phyloP scores from a whole-genome alignment of 2,329 filamentous ascomycete species.

The Aspergillus sp. region DNA sequence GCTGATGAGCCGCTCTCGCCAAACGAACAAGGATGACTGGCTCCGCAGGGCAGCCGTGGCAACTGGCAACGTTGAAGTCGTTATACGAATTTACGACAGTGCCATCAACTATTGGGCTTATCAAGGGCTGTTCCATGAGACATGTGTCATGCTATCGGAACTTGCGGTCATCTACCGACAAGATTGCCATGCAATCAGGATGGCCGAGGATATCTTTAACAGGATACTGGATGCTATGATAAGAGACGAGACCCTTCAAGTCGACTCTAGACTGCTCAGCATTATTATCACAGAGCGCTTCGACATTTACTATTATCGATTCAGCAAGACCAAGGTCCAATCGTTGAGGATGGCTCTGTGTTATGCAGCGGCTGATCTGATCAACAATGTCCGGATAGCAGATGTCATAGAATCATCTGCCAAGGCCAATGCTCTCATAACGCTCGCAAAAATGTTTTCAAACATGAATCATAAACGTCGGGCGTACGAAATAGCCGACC shows the following conservation, averaged over 20 bases:
- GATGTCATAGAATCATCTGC: background rate
- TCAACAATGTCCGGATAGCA: background rate
- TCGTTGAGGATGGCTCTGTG: background rate
- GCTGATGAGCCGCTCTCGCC: slow-evolving; percentile 1
- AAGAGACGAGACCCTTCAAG: background rate
- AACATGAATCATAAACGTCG: background rate
- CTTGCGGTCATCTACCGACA: slow-evolving; percentile 1
- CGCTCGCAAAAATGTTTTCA: background rate
- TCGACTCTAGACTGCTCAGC: background rate
- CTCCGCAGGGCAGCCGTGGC: background rate
- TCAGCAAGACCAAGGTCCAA: background rate
- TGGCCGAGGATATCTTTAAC: background rate
- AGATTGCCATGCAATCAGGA: background rate
- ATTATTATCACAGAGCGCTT: slow-evolving; percentile 1
- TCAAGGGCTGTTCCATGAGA: background rate
- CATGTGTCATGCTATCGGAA: background rate
- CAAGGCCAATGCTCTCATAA: background rate
- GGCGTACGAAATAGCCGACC: background rate
- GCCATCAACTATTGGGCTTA: background rate
- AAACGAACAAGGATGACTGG: slow-evolving; percentile 2
- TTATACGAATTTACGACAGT: background rate
- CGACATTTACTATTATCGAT: background rate
- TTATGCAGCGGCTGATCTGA: background rate
- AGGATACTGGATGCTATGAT: background rate
- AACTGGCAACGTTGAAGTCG: background rate